A percentile compares a stretch with the other conserved stretches of the same genome.
These are phyloP conservation scores for Mycena metata DNA, from an alignment of 768 basidiomycete genomes.

Conservation along the genomic window DNA sequence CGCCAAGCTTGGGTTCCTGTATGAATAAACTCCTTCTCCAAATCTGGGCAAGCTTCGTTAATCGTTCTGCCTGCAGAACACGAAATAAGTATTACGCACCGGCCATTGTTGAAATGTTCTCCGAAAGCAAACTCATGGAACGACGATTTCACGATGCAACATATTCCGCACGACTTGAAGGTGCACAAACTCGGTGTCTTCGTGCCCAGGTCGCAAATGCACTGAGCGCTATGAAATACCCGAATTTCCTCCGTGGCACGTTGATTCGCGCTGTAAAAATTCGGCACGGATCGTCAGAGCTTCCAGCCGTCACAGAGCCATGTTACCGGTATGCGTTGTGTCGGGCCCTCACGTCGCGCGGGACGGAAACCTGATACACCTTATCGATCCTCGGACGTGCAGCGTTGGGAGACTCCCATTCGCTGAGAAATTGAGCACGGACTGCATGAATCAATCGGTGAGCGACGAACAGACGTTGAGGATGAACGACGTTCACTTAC, in stretches of 20 bases:
- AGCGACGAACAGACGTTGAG: slow-evolving; percentile 9
- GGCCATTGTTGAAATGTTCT: slow-evolving; percentile 62
- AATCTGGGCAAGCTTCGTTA: slow-evolving; percentile 53
- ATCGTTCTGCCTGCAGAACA: slow-evolving; percentile 1
- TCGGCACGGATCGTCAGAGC: slow-evolving; percentile 27
- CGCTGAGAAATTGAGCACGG: slow-evolving; percentile 64
- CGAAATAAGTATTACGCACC: slow-evolving; percentile 53
- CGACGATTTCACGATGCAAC: slow-evolving; percentile 67
- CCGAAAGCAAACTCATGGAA: slow-evolving; percentile 74
- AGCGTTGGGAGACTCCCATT: slow-evolving; percentile 61
- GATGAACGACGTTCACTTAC: slow-evolving; percentile 53
- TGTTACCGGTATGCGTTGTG: slow-evolving; percentile 66
- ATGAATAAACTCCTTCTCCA: slow-evolving; percentile 75
- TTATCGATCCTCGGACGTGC: slow-evolving; percentile 62
- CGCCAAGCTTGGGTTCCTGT: slow-evolving; percentile 68
- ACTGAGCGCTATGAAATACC: slow-evolving; percentile 75
- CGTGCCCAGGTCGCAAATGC: slow-evolving; percentile 76
- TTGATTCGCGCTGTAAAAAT: slow-evolving; percentile 51
- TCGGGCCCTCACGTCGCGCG: slow-evolving; percentile 57
- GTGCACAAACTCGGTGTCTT: slow-evolving; percentile 65
- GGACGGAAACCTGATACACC: slow-evolving; percentile 65
- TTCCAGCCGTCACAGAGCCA: slow-evolving; percentile 18
- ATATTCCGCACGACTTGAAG: slow-evolving; percentile 76
- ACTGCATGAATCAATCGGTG: slow-evolving; percentile 44
- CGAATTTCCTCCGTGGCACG: slow-evolving; percentile 61